Evolutionary conservation across 805 yeast species (phyloP).

Genomic region (Debaryomyces hansenii): DNA sequence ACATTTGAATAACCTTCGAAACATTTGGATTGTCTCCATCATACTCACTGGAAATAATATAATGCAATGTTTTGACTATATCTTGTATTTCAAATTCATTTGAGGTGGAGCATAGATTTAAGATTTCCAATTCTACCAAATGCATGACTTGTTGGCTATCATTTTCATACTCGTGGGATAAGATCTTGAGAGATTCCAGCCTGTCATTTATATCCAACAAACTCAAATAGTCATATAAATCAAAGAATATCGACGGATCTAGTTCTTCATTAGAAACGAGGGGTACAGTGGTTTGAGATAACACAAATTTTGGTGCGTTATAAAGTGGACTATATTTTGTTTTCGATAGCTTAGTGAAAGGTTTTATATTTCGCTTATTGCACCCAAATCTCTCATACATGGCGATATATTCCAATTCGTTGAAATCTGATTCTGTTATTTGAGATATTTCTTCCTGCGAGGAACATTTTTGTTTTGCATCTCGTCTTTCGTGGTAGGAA

Average conservation of each 20-base stretch:
- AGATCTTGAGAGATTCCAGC: background rate
- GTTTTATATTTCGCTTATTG: no score
- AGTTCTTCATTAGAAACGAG: background rate
- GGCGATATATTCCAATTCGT: no score
- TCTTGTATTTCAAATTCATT: background rate
- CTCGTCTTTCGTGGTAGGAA: no score
- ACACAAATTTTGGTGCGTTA: no score
- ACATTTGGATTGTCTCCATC: conserved; percentile 8
- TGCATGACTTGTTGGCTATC: background rate
- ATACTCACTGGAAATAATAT: conserved; percentile 13
- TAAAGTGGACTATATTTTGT: no score
- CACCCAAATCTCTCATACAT: no score
- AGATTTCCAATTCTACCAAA: background rate
- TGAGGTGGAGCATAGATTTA: conserved; percentile 1
- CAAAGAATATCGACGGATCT: background rate
- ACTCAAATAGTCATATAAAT: background rate
- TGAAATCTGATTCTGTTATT: no score
- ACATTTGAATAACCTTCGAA: conserved; percentile 4
- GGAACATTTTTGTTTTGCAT: no score
- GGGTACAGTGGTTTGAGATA: no score
- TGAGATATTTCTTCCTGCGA: no score
- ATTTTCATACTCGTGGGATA: background rate
- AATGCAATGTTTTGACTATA: conserved; percentile 10
- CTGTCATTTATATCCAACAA: background rate
- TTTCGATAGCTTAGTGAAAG: no score